These are phyloP conservation scores for Monosporascus sp. DNA, from an alignment of 2,329 filamentous ascomycete species.

Conservation along the genomic window DNA sequence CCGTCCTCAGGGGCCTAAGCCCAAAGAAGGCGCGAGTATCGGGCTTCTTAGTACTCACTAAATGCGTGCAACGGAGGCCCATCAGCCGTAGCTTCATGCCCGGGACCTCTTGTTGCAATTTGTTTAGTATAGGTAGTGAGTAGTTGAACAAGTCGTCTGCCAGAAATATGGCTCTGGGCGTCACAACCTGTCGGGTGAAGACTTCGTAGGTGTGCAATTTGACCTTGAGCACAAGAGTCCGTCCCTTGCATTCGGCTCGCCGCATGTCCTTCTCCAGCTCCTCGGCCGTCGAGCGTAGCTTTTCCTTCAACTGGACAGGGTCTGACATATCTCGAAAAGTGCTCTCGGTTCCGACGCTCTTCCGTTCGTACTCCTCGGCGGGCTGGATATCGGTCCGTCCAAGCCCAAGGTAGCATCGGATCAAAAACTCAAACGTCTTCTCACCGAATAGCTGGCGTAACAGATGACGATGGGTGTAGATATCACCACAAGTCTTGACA, in stretches of 20 bases:
- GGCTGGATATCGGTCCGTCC: slow-evolving; percentile 82
- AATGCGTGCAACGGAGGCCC: slow-evolving; percentile 81
- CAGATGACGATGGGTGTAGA: slow-evolving; percentile 70
- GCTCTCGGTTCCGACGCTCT: slow-evolving; percentile 89
- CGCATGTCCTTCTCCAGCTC: slow-evolving; percentile 83
- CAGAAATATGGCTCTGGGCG: slow-evolving; percentile 63
- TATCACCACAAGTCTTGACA: slow-evolving; percentile 81
- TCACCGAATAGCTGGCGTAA: slow-evolving; percentile 79
- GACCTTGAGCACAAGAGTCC: slow-evolving; percentile 87
- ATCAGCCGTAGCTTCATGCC: slow-evolving; percentile 76
- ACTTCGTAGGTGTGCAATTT: slow-evolving; percentile 95
- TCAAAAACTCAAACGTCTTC: slow-evolving; percentile 82
- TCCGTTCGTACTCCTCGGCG: slow-evolving; percentile 83
- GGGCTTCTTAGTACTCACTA: slow-evolving; percentile 78
- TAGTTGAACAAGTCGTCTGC: slow-evolving; percentile 82
- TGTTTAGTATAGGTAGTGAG: slow-evolving; percentile 74
- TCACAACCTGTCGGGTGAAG: slow-evolving; percentile 72
- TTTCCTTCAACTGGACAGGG: slow-evolving; percentile 62
- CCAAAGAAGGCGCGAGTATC: slow-evolving; percentile 79
- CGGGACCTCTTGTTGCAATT: slow-evolving; percentile 78
- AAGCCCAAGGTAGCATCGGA: slow-evolving; percentile 78
- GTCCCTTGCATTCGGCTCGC: slow-evolving; percentile 75
- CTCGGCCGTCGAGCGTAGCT: slow-evolving; percentile 74
- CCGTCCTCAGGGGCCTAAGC: slow-evolving; percentile 33
- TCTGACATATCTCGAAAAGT: slow-evolving; percentile 80